Base-by-base conservation (phyloP, 306 rosid species). In the Sechiopsis laciniata region DNA sequence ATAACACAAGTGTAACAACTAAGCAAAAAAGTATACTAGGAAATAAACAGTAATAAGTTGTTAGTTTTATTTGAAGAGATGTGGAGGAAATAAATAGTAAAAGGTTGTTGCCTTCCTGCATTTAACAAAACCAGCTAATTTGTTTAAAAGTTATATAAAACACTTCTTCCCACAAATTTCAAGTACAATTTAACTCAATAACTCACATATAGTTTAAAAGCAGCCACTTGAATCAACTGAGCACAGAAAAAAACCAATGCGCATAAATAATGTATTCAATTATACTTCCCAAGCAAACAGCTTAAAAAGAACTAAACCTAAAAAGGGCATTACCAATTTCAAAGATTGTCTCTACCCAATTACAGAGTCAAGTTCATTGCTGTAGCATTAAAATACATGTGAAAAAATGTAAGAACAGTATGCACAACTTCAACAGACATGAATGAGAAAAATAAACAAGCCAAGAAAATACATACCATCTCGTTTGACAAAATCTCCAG, bases 401-500 rank as follows among this genome's bases (percentile, higher is more conserved):
- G 20, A 62, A 32, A 46, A 14, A 20, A 15, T 24, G 81, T 50
- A 50, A 7, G 56, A 53, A 45, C 58, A 7, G 21, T 55, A 20
- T 42, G 58, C 24, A 26, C 70, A 74, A 83, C 80, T 57, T 76
- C 78, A 79, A 76, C 78, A 78, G 75, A 76, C 48, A 53, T 2
- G 5, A 56, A 72, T 1, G 53, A 32, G 37, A 77, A 13, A 22
- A 16, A 67, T 73, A 29, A 21, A 50, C 55, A 58, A 10, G 42
- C 10, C 26, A 22, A 42, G 68, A 75, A 7, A 72, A 71, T 66
- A 76, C 88, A 20, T 83, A 92, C 97, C 97, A 80, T 89, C 84
- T 78, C 95, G 88, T 74, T 86, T 89, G 80, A 89, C 82, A 80
- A 89, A 92, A 83, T 89, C 96, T 4, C 97, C 97, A 51, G 89